Conservation (phyloP, 73 alveolate genomes). For the Tetrahymena malaccensis region DNA sequence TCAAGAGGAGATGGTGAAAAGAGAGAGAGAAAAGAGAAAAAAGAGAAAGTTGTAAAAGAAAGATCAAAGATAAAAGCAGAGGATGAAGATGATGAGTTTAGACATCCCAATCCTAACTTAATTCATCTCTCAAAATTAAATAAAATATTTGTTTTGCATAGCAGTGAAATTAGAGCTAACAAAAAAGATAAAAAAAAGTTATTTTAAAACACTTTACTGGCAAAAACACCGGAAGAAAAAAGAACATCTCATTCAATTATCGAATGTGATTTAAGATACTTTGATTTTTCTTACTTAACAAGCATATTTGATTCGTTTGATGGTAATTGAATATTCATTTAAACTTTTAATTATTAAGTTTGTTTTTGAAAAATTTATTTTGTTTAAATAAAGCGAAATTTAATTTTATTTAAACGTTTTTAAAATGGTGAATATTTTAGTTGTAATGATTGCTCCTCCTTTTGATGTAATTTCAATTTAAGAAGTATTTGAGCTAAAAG, state of each 20-base stretch:
- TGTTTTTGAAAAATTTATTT: not conserved
- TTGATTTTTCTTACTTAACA: not conserved
- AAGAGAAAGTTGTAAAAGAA: not conserved
- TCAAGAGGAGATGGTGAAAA: not conserved
- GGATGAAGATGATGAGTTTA: not conserved
- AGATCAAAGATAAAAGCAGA: not conserved
- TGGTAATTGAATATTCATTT: not conserved
- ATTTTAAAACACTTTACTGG: not conserved
- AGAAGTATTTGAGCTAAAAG: not conserved
- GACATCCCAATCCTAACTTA: not conserved
- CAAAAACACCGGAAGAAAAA: not conserved
- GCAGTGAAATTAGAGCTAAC: not conserved
- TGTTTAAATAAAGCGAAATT: not conserved
- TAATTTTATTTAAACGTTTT: not conserved
- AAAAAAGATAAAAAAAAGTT: not conserved
- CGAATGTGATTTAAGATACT: not conserved
- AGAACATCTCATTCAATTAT: not conserved
- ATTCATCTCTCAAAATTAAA: not conserved
- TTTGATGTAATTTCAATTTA: not conserved
- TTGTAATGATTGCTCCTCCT: not conserved
- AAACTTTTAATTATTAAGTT: not conserved
- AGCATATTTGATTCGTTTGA: not conserved
- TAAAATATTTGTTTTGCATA: not conserved
- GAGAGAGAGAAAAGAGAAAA: not conserved
- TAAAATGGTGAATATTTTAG: not conserved